Base-by-base conservation (phyloP, 2,329 filamentous ascomycete species). In the Capronia coronata region DNA sequence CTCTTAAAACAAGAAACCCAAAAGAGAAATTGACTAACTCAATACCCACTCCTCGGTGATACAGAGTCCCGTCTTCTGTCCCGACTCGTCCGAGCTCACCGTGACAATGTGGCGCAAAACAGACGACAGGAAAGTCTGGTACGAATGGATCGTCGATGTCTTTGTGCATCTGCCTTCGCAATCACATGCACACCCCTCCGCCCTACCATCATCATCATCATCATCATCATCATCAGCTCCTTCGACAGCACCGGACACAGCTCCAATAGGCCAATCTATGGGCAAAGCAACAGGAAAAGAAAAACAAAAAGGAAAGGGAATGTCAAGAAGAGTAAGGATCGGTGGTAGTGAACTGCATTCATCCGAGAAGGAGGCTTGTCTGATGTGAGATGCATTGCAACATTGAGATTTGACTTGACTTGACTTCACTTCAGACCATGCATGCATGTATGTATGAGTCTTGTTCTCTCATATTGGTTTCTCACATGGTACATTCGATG, bases 51-150 rank as follows among this genome's bases (percentile, higher is more conserved):
- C 14, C 30, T 34, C 11, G n/a, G 10, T n/a, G 11, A 5, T n/a
- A 18, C 16, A 94, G 89, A 82, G 81, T 60, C 91, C 93, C 0
- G 75, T 98, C 11, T 86, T 88, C 64, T 81, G 94, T 59, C 91
- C 93, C 0, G 85, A 87, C 49, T 82, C 87, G 57, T 83, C 85
- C 0, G 87, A 95, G 66, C 74, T 97, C 3, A 86, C 94, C 59
- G 82, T 96, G 30, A 93, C 83, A 65, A 96, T 98, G 82, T 96
- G 89, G 86, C 80, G 93, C 43, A 87, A 94, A 69, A 97, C 93
- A 0, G 91, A 98, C 64, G 88, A 96, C 65, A 81, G 85, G 30
- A 94, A 87, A 67, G 93, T 98, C 6, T 98, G 93, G 94, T 98
- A 98, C 67, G 93, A 98, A 67, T 98, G 93, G 93, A 75, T 93